Conservation (phyloP, 768 basidiomycete species). For the Suillus placidus region DNA sequence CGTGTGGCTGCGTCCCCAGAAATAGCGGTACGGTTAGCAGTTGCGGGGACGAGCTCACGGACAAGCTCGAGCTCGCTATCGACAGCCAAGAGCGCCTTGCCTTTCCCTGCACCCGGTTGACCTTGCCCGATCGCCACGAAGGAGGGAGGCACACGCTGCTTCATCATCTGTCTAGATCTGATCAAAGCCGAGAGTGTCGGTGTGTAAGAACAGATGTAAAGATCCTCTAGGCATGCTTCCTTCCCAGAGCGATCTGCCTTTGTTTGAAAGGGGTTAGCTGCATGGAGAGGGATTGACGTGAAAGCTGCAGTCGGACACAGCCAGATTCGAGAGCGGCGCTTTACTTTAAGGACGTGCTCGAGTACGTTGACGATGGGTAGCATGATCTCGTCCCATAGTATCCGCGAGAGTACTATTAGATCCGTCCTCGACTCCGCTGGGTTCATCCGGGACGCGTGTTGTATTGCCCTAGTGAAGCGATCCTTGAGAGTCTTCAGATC, state of each 20-base stretch:
- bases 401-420: slow-evolving; percentile 3
- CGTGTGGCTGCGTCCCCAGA: not conserved
- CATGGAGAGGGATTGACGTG: slow-evolving; percentile 16
- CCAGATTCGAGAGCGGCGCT: slow-evolving; percentile 8
- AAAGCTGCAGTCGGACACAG: slow-evolving; percentile 15
- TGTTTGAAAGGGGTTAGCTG: slow-evolving; percentile 30
- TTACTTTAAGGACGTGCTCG: not conserved
- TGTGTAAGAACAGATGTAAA: slow-evolving; percentile 16
- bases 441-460: slow-evolving; percentile 9
- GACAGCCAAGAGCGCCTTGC: not conserved
- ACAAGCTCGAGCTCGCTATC: slow-evolving; percentile 18
- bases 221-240: slow-evolving; percentile 1
- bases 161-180: slow-evolving; percentile 3
- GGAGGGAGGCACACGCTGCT: too few species aligned
- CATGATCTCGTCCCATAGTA: slow-evolving; percentile 4
- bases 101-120: not conserved
- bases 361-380: slow-evolving; percentile 5
- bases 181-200: slow-evolving; percentile 13
- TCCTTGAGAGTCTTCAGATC: slow-evolving; percentile 18
- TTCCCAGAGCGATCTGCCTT: too few species aligned
- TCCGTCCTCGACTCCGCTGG: slow-evolving; percentile 19
- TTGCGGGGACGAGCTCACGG: slow-evolving; percentile 20
- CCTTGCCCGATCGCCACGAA: slow-evolving; percentile 13
- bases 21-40: not conserved
- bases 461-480: slow-evolving; percentile 11